Conservation (phyloP, 805 yeast genomes). For the Pichia nakasei region DNA sequence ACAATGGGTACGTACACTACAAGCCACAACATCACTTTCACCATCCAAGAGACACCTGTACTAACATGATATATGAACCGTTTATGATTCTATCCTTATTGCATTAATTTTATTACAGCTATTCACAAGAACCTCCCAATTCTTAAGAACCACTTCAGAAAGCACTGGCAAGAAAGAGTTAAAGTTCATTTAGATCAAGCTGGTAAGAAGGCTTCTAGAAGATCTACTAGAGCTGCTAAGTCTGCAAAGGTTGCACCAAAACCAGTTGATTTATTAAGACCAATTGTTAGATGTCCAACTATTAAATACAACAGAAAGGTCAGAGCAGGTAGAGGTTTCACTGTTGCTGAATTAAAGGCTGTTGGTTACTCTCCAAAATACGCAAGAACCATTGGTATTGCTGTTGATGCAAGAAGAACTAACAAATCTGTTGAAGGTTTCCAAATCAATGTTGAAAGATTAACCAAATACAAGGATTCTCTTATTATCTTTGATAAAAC, state of each 20-base stretch:
- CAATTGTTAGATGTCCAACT: slow-evolving; percentile 98
- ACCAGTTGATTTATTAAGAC: slow-evolving; percentile 94
- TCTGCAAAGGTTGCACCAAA: slow-evolving; percentile 96
- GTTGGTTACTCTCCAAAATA: slow-evolving; percentile 88
- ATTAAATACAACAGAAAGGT: slow-evolving; percentile 98
- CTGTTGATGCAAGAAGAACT: slow-evolving; percentile 99
- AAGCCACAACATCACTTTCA: too few relatives aligned
- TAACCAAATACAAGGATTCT: slow-evolving; percentile 92
- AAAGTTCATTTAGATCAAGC: slow-evolving; percentile 99
- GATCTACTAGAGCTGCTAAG: slow-evolving; percentile 87
- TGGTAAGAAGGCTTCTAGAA: slow-evolving; percentile 97
- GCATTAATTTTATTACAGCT: slow-evolving; percentile 42
- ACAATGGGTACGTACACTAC: background rate
- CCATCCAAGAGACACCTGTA: slow-evolving; percentile 4
- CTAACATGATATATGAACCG: slow-evolving; percentile 19
- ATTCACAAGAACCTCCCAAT: slow-evolving; percentile 98
- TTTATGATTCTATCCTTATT: too few relatives aligned
- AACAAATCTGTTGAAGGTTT: slow-evolving; percentile 96
- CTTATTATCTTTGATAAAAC: slow-evolving; percentile 92
- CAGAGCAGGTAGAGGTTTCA: slow-evolving; percentile 99
- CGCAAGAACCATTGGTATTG: slow-evolving; percentile 97
- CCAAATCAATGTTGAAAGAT: slow-evolving; percentile 91
- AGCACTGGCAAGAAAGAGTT: slow-evolving; percentile 99
- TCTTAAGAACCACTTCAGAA: slow-evolving; percentile 99
- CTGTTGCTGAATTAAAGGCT: slow-evolving; percentile 96